Conservation (phyloP, 2,329 filamentous ascomycete species). For the Cytospora chrysosperma region DNA sequence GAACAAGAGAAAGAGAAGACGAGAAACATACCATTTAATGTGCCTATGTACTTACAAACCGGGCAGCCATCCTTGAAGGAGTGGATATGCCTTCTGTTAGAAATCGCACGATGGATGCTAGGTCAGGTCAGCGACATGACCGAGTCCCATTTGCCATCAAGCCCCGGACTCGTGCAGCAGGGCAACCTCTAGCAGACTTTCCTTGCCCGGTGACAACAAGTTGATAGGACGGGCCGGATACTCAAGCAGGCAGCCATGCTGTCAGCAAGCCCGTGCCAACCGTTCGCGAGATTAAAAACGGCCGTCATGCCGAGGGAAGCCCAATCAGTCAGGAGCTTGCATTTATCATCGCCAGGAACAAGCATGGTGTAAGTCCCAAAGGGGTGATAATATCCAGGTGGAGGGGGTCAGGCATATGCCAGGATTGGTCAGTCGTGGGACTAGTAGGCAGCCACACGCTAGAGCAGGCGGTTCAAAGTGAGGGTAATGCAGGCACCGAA, state of each 20-base stretch:
- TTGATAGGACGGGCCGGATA: neutral
- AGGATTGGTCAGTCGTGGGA: constrained; percentile 1
- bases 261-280: neutral
- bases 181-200: constrained; percentile 1
- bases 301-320: neutral
- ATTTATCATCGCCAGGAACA: constrained; percentile 15
- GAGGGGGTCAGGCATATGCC: neutral
- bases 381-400: neutral
- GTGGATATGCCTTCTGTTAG: neutral
- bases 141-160: neutral
- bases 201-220: neutral
- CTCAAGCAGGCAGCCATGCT: neutral
- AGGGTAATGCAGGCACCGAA: constrained; percentile 2
- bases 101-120: constrained; percentile 7
- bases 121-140: constrained; percentile 1
- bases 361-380: constrained; percentile 10
- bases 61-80: neutral
- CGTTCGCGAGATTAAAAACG: constrained; percentile 9
- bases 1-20: constrained; percentile 7
- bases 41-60: constrained; percentile 20
- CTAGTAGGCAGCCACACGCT: constrained; percentile 7
- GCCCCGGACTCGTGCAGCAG: constrained; percentile 11
- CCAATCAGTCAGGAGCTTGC: neutral
- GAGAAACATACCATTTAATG: neutral
- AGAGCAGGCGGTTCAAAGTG: constrained; percentile 7